Evolutionary conservation across 345 rosid species (phyloP).

Genomic region (Boechera stricta): DNA sequence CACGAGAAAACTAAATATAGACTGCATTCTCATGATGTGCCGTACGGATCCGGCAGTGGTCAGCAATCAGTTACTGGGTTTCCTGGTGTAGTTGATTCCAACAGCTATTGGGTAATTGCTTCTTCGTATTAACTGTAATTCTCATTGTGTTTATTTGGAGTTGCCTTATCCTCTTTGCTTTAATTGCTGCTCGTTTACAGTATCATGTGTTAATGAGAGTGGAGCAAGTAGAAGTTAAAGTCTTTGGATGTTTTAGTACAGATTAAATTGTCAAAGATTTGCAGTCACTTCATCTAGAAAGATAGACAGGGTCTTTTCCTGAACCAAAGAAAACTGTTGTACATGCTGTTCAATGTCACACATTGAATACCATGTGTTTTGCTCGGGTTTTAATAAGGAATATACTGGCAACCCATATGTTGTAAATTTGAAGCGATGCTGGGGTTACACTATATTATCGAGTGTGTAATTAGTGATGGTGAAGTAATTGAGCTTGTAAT

Average conservation of each 20-base stretch:
- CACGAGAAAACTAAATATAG: constrained; percentile 87
- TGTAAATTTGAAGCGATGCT: no score
- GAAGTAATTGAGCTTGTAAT: constrained; percentile 5
- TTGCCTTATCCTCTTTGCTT: background rate
- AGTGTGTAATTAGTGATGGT: background rate
- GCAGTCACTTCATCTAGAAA: background rate
- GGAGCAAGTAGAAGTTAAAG: background rate
- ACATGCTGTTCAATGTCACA: background rate
- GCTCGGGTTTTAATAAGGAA: no score
- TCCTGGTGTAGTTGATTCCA: constrained; percentile 84
- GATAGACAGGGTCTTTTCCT: background rate
- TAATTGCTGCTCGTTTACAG: background rate
- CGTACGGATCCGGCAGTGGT: constrained; percentile 98
- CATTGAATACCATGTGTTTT: background rate
- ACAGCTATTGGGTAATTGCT: constrained; percentile 89
- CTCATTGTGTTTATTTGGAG: background rate
- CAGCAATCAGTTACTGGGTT: constrained; percentile 98
- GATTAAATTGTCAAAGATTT: background rate
- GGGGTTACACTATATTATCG: background rate
- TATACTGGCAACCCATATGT: no score
- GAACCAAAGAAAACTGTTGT: background rate
- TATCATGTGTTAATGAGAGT: constrained; percentile 2
- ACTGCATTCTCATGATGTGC: constrained; percentile 97
- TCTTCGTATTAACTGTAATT: background rate
- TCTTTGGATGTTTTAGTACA: constrained; percentile 1